Evolutionary conservation across 2,329 filamentous ascomycete genomes (phyloP).

Genomic region (Aspergillus carbonarius): DNA sequence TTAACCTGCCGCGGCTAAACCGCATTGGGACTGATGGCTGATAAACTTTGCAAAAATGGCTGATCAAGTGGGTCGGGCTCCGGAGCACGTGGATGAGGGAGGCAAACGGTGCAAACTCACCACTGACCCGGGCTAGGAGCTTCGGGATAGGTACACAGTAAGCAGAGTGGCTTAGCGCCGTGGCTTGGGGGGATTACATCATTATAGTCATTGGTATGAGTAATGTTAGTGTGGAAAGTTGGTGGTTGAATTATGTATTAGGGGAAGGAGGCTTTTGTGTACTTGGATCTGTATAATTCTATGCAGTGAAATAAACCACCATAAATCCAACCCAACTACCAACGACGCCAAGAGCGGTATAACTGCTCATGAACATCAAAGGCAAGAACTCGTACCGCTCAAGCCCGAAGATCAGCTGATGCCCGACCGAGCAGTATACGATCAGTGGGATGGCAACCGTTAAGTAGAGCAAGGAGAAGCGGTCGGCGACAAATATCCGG

Average conservation of each 20-base stretch:
- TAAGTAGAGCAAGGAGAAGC: conserved; percentile 87
- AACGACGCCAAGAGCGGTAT: conserved; percentile 89
- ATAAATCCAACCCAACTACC: conserved; percentile 94
- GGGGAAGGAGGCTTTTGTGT: not conserved
- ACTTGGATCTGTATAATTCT: not conserved
- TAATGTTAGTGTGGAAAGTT: not conserved
- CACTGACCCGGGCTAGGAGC: not conserved
- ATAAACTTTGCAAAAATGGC: conserved; percentile 21
- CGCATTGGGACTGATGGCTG: conserved; percentile 11
- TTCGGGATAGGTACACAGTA: not conserved
- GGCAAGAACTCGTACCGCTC: conserved; percentile 79
- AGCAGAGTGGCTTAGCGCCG: not conserved
- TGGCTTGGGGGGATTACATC: conserved; percentile 16
- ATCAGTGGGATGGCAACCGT: conserved; percentile 86
- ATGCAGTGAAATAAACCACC: conserved; percentile 78
- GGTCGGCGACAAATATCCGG: conserved; percentile 86
- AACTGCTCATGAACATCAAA: conserved; percentile 95
- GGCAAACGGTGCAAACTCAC: conserved; percentile 19
- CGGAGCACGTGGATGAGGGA: conserved; percentile 18
- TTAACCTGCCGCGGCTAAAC: conserved; percentile 14
- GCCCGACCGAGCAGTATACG: conserved; percentile 80
- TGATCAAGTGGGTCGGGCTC: conserved; percentile 20
- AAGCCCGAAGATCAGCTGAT: conserved; percentile 78
- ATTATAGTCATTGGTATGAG: conserved; percentile 6
- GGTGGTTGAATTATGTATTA: not conserved